Conservation (phyloP, 176 grass and related monocot genomes). For the maize (Zea mays) region Zm-B73-REFERENCE-NAM-5.0 NC_050097.1:36288001-36288500, state of each 20-base stretch:
- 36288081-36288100: conserved; percentile 86
- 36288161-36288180: conserved; percentile 68
- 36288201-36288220: conserved; percentile 54
- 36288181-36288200: conserved; percentile 47
- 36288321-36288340: conserved; percentile 63
- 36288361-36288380: conserved; percentile 81
- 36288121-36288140: conserved; percentile 71
- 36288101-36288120: conserved; percentile 66
- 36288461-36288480: conserved; percentile 81
- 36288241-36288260: conserved; percentile 88
- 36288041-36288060: conserved; percentile 95
- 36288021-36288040: conserved; percentile 93
- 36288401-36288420: conserved; percentile 87
- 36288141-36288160: conserved; percentile 75
- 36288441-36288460: conserved; percentile 71
- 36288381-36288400: conserved; percentile 86
- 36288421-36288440: conserved; percentile 98
- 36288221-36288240: conserved; percentile 59
- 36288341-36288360: conserved; percentile 71
- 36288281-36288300: conserved; percentile 52
- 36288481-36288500: conserved; percentile 89
- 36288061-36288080: conserved; percentile 66
- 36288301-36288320: conserved; percentile 49
- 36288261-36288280: conserved; percentile 82
- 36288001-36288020: conserved; percentile 77